Evolutionary conservation across 129 eudicot genomes (phyloP).

Genomic region (Gnaphalium uliginosum): DNA sequence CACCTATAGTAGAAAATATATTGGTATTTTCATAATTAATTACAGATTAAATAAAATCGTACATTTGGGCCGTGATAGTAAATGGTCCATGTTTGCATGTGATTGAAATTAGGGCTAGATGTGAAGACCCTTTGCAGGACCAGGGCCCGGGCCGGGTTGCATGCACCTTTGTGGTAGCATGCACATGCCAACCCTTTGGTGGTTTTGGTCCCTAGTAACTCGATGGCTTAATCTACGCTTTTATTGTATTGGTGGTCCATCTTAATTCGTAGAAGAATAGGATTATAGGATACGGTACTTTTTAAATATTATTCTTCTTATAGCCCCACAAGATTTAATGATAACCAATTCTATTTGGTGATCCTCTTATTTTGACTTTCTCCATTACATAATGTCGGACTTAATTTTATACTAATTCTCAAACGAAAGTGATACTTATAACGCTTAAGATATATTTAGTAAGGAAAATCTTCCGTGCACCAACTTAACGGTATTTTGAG

Average conservation of each 20-base stretch:
- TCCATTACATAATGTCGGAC: neutral
- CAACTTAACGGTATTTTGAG: too few species aligned
- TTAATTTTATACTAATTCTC: too few species aligned
- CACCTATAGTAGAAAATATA: neutral
- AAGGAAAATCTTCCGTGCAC: too few species aligned
- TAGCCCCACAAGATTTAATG: slow-evolving; percentile 26
- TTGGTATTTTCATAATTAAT: too few species aligned
- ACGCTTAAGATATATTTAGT: too few species aligned
- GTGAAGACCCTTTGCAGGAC: slow-evolving; percentile 33
- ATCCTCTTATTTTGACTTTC: slow-evolving; percentile 10
- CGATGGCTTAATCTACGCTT: slow-evolving; percentile 24
- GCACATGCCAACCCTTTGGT: slow-evolving; percentile 26
- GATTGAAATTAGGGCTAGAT: slow-evolving; percentile 21
- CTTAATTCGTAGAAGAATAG: slow-evolving; percentile 26
- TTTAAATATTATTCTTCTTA: slow-evolving; percentile 32
- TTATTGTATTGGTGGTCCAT: slow-evolving; percentile 30
- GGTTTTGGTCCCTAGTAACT: slow-evolving; percentile 22
- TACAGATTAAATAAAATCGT: too few species aligned
- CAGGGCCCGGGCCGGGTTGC: slow-evolving; percentile 32
- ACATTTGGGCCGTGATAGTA: slow-evolving; percentile 20
- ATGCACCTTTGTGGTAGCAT: slow-evolving; percentile 30
- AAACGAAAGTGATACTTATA: too few species aligned
- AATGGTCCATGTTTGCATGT: slow-evolving; percentile 46
- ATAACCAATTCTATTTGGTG: slow-evolving; percentile 3
- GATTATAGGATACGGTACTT: slow-evolving; percentile 40